Base-by-base conservation (phyloP, 2,329 filamentous ascomycete species). In the Orbilia javanica region DNA sequence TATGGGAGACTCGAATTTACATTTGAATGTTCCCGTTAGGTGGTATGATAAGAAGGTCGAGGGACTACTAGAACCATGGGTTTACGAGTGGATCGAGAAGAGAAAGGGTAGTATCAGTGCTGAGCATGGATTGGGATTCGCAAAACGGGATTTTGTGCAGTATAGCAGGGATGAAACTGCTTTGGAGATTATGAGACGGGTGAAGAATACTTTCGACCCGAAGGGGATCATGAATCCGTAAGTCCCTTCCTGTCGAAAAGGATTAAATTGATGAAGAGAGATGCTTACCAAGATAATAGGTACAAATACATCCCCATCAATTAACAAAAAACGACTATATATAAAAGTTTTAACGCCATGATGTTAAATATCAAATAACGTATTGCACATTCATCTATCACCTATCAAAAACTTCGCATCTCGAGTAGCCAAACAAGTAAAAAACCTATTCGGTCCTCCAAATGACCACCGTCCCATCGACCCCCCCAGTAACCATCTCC, bases 1-100 rank as follows among this genome's bases (percentile, higher is more conserved):
- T 84, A 98, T 99, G 94, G 96, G 96, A 44, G 96, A 99, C 85
- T 90, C 92, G 2, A 99, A 99, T 85, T 85, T 99, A 80, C 96
- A 99, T 85, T 87, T 99, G 80, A 99, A 99, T 84, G 89, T 99
- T 36, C 88, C 92, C 0, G 92, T 93, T 18, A 87, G 94, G 79
- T 86, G 91, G 79, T 98, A 96, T 84, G 93, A 96, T 84, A 92
- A 94, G 85, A 87, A 89, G 71, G 93, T 99, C 27, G 96, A 99
- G 86, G 89, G 92, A 84, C 87, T 89, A 27, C 88, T 99, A 44
- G 96, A 99, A 86, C 96, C 96, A 0, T 99, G 92, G 85, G 93
- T 99, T 25, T 99, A 97, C 83, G 94, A 99, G 86, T 99, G 96
- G 96, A 95, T 98, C 80, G 88, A 91, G 82, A 90, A 93, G 86